These are phyloP conservation scores for Barbarea vulgaris DNA, from an alignment of 345 rosid species.

Conservation along the genomic window DNA sequence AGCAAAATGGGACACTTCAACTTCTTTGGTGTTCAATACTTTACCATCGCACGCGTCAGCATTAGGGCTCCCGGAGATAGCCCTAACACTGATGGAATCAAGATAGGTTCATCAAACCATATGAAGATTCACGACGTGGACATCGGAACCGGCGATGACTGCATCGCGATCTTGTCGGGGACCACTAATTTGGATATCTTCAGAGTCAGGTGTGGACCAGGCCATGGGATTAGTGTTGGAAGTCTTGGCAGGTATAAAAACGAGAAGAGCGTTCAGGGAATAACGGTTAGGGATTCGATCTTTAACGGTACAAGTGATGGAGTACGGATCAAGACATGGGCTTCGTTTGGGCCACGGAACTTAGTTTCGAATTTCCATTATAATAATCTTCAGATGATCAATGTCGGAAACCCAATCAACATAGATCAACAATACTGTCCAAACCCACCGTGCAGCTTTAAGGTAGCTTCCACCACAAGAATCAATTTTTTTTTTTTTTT, in stretches of 20 bases:
- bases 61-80: slow-evolving; percentile 36
- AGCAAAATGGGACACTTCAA: slow-evolving; percentile 43
- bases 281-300: slow-evolving; percentile 29
- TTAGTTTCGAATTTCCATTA: slow-evolving; percentile 16
- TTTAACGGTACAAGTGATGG: slow-evolving; percentile 33
- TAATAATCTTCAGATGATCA: slow-evolving; percentile 36
- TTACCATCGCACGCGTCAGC: not conserved
- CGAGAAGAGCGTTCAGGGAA: slow-evolving; percentile 29
- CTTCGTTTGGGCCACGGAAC: not conserved
- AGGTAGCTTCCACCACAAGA: slow-evolving; percentile 20
- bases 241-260: slow-evolving; percentile 30
- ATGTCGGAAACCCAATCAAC: slow-evolving; percentile 36
- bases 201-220: slow-evolving; percentile 34
- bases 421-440: slow-evolving; percentile 43
- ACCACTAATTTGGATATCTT: slow-evolving; percentile 15
- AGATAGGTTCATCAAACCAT: slow-evolving; percentile 23
- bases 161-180: slow-evolving; percentile 35
- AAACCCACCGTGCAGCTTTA: not conserved
- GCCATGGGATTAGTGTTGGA: slow-evolving; percentile 41
- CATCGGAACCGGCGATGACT: slow-evolving; percentile 37
- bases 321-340: slow-evolving; percentile 41
- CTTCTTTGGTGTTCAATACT: slow-evolving; percentile 17
- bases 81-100: slow-evolving; percentile 45
- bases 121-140: slow-evolving; percentile 4
- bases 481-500: not conserved